Evolutionary conservation across 108 stramenopile genomes (phyloP).

Genomic region (Craspedostauros australis): DNA sequence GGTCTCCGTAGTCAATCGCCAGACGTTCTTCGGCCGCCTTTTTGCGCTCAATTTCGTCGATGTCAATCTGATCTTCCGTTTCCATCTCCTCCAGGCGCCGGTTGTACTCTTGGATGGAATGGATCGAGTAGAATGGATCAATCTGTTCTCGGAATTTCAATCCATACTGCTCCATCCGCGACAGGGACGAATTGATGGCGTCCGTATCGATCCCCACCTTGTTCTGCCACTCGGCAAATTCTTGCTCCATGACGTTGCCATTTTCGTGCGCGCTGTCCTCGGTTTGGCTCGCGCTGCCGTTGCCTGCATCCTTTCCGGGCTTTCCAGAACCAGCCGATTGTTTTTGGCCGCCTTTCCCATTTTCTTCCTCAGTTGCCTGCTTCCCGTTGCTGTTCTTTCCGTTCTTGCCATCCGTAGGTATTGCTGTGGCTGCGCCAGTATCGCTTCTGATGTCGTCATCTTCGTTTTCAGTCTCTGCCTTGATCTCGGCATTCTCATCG

Average conservation of each 20-base stretch:
- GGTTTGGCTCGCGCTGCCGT: slow-evolving; percentile 2
- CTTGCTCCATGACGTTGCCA: slow-evolving; percentile 71
- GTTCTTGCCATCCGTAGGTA: slow-evolving; percentile 25
- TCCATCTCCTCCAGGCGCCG: slow-evolving; percentile 35
- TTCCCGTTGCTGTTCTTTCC: slow-evolving; percentile 5
- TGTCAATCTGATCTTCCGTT: slow-evolving; percentile 55
- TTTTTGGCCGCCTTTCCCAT: slow-evolving; percentile 6
- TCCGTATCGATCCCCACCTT: slow-evolving; percentile 74
- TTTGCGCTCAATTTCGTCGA: slow-evolving; percentile 60
- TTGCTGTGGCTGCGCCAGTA: slow-evolving; percentile 42
- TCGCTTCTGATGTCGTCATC: no score
- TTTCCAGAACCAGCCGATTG: no score
- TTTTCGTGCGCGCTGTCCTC: slow-evolving; percentile 29
- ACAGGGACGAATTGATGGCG: slow-evolving; percentile 70
- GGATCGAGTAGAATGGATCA: slow-evolving; percentile 76
- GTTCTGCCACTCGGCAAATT: slow-evolving; percentile 89
- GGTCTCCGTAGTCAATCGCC: slow-evolving; percentile 74
- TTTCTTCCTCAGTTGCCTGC: slow-evolving; percentile 17
- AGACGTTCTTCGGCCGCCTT: slow-evolving; percentile 63
- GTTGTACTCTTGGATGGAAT: slow-evolving; percentile 50
- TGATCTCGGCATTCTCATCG: slow-evolving; percentile 67
- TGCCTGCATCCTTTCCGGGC: slow-evolving; percentile 13
- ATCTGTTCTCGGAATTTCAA: slow-evolving; percentile 58
- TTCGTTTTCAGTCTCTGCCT: slow-evolving; percentile 45
- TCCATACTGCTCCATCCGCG: slow-evolving; percentile 69